phyloP scores from a whole-genome alignment of 2,329 filamentous ascomycete genomes.

The Lomentospora prolificans region DNA sequence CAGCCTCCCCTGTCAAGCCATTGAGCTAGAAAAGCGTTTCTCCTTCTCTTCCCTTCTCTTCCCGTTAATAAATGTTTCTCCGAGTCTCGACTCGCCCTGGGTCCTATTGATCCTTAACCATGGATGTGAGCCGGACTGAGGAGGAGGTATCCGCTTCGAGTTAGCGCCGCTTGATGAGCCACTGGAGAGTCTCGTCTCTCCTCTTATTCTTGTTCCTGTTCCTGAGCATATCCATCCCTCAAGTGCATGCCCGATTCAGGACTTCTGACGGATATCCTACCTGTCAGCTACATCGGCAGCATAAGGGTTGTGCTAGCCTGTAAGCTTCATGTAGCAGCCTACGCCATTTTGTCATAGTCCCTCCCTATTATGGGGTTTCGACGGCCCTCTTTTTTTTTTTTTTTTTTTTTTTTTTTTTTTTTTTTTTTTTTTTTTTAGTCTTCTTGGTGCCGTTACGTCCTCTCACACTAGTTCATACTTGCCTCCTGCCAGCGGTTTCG shows the following conservation, averaged over 20 bases:
- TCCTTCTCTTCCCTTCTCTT: not conserved
- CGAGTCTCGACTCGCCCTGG: not conserved
- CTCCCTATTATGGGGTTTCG: no score
- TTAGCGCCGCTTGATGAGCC: not conserved
- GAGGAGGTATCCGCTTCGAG: not conserved
- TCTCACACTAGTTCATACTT: not conserved
- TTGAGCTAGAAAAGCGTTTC: not conserved
- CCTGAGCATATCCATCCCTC: no score
- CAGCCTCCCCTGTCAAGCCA: not conserved
- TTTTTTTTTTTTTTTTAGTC: not conserved
- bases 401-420: not conserved
- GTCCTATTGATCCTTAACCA: not conserved
- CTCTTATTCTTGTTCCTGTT: not conserved
- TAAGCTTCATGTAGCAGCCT: not conserved
- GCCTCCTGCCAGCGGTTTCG: not conserved
- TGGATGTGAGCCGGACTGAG: not conserved
- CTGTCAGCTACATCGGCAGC: not conserved
- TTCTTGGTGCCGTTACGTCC: not conserved
- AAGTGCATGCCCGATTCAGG: no score
- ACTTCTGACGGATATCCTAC: not conserved
- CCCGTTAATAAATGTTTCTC: conserved; percentile 2
- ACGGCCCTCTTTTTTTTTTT: no score
- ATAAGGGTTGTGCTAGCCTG: not conserved
- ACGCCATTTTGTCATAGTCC: not conserved
- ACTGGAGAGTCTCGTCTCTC: not conserved